A percentile compares a stretch with the other conserved stretches of the same genome.
Evolutionary conservation across 805 yeast genomes (phyloP).

Genomic region (Maudiozyma bulderi): DNA sequence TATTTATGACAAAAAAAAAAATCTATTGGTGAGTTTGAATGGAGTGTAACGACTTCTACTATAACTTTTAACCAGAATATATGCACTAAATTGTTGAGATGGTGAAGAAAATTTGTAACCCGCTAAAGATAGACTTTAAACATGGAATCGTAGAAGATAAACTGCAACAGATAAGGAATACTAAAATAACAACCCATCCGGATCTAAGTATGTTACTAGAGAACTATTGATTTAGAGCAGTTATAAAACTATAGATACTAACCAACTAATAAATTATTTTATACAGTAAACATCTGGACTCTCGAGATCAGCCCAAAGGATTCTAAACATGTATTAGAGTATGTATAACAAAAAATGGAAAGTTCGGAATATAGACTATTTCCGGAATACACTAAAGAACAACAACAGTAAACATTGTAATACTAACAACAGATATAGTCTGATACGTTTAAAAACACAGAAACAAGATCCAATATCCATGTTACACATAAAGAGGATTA

Average conservation of each 20-base stretch:
- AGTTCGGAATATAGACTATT: not conserved
- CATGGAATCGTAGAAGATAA: constrained; percentile 36
- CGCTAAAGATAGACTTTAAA: constrained; percentile 35
- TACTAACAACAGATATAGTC: constrained; percentile 4
- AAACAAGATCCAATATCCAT: constrained; percentile 22
- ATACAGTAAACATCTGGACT: constrained; percentile 36
- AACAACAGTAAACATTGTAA: not conserved
- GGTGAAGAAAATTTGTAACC: constrained; percentile 31
- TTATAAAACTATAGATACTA: not conserved
- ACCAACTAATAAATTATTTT: not conserved
- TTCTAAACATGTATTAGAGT: constrained; percentile 23
- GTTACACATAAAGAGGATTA: constrained; percentile 45
- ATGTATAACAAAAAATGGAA: constrained; percentile 4
- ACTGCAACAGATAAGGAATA: constrained; percentile 37
- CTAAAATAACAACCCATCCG: constrained; percentile 14
- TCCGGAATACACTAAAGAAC: not conserved
- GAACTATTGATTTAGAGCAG: not conserved
- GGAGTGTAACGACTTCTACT: no score
- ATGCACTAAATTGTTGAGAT: constrained; percentile 8
- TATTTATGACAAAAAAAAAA: no score
- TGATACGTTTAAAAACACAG: constrained; percentile 21
- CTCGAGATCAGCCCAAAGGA: constrained; percentile 35
- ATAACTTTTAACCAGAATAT: no score
- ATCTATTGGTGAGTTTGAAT: no score
- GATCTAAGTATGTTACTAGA: constrained; percentile 15